Base-by-base conservation (phyloP, 768 basidiomycete genomes). In the Leucosporidium yakuticum region DNA sequence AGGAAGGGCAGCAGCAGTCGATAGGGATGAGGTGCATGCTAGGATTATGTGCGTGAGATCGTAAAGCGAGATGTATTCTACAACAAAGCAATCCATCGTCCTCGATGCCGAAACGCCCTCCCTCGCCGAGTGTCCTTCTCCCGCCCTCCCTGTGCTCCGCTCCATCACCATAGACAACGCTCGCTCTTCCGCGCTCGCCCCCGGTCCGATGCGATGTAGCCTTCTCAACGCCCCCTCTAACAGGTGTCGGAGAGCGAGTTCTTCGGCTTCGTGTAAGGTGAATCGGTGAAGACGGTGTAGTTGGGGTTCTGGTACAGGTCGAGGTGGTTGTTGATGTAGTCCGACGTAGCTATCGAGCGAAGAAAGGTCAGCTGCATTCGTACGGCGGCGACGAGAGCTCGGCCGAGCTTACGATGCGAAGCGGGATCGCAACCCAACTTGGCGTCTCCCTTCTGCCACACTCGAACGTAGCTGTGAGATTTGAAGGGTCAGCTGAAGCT, bases 361-460 rank as follows among this genome's bases (percentile, higher is more conserved):
- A 9, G 39, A 44, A 15, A 8, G 39, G 53, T 25, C 11, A 54
- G 25, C 27, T 15, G 25, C 39, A 15, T 8, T 15, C 14, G 6
- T 44, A 14, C 21, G 12, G 9, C 27, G 85, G 77, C 4, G 95
- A 97, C 0, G 94, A 36, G 62, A 25, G 27, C 27, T 51, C 9
- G 11, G 39, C 39, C 39, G 39, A 32, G 36, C 55, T 29, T 32
- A 57, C 55, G 39, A 44, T 44, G 39, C 39, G 39, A 44, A 44
- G 39, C 19, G 48, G 95, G 95, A 77, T 90, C 82, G 77, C 95
- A 98, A 1, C 88, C 87, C 47, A 91, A 74, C 51, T 76, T 81
- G 71, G 84, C 76, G 21, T 84, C 76, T 12, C 87, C 91, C 44
- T 84, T 77, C 31, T 88, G 64, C 54, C 39, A 81, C 15, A 81